Conservation (phyloP, 441 rosid species). For the Aleurites moluccanus region DNA sequence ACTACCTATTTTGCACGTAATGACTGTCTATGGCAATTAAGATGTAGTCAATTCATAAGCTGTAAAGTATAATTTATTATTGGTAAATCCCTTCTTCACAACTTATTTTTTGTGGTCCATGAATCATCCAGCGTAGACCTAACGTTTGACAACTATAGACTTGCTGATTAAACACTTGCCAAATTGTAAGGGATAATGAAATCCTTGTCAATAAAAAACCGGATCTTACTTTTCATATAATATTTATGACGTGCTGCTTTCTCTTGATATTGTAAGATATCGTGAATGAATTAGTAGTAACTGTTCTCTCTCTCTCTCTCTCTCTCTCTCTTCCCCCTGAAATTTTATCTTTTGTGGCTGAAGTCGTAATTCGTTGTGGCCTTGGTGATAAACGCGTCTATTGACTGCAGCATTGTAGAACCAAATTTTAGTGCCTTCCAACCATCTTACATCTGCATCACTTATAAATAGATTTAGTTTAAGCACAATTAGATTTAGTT, state of each 20-base stretch:
- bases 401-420: not conserved
- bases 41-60: not conserved
- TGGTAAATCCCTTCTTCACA: not conserved
- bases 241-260: conserved; percentile 2
- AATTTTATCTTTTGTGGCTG: not conserved
- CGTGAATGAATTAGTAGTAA: not conserved
- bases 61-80: not conserved
- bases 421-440: conserved; percentile 2
- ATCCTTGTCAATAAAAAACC: conserved; percentile 11
- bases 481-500: not conserved
- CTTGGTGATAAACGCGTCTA: not conserved
- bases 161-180: conserved; percentile 8
- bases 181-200: conserved; percentile 16
- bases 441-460: not conserved
- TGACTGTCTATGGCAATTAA: conserved; percentile 5
- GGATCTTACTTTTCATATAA: not conserved
- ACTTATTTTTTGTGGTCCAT: conserved; percentile 13
- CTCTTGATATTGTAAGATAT: not conserved
- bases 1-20: not conserved
- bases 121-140: conserved; percentile 5
- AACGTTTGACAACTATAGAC: not conserved
- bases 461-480: not conserved
- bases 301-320: conserved; percentile 4
- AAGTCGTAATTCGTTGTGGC: not conserved
- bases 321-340: too few relatives aligned